These are phyloP conservation scores for Pulveroboletus frians DNA, from an alignment of 768 basidiomycete species.

Conservation along the genomic window DNA sequence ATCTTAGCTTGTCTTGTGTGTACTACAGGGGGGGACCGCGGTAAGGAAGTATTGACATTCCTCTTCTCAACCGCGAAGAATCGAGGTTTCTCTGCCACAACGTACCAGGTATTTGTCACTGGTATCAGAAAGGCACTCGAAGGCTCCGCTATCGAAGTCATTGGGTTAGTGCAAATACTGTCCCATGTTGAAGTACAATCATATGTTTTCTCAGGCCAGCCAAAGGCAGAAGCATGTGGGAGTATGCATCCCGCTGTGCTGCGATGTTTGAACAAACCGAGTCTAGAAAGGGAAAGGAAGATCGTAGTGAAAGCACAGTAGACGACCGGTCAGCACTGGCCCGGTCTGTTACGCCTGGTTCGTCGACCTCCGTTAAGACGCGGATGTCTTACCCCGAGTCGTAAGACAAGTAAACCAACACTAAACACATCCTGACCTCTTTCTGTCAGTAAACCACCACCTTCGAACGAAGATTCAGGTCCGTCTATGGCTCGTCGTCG, in stretches of 20 bases:
- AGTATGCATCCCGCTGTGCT: not conserved
- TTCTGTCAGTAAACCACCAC: constrained; percentile 10
- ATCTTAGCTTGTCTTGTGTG: not conserved
- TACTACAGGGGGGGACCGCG: constrained; percentile 15
- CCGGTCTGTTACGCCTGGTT: constrained; percentile 18
- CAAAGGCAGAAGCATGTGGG: constrained; percentile 16
- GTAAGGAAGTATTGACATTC: constrained; percentile 10
- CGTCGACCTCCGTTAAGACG: constrained; percentile 14
- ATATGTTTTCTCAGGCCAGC: constrained; percentile 13
- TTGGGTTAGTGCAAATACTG: constrained; percentile 12
- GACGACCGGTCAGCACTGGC: not conserved
- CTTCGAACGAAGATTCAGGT: constrained; percentile 4
- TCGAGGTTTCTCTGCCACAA: constrained; percentile 14
- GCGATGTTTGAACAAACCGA: constrained; percentile 15
- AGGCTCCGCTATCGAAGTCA: not conserved
- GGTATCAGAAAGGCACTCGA: constrained; percentile 5
- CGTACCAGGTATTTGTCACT: constrained; percentile 20
- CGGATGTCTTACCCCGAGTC: constrained; percentile 4
- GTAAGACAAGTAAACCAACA: constrained; percentile 12
- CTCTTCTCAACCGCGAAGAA: constrained; percentile 19
- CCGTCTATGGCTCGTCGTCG: constrained; percentile 23
- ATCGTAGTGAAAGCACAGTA: not conserved
- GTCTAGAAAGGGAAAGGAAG: constrained; percentile 1
- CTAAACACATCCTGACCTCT: not conserved
- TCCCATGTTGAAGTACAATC: not conserved